phyloP scores from a whole-genome alignment of 371 early-diverging fungal species.

The Mucor circinelloides region DNA sequence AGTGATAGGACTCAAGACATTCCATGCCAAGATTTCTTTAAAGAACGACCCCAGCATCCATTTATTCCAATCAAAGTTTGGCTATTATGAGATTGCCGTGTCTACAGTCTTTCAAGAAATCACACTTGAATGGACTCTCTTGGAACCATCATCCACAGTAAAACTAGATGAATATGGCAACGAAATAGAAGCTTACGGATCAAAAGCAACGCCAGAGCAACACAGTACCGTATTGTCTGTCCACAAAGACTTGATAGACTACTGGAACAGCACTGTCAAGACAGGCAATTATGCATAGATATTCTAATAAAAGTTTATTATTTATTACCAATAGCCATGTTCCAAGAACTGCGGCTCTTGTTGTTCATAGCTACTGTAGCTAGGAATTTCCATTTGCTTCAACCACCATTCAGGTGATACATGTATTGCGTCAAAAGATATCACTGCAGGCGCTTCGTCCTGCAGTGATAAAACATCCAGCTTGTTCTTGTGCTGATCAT shows the following conservation, averaged over 20 bases:
- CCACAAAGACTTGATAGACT: not conserved
- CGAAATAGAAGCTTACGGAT: conserved; percentile 33
- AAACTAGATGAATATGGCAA: conserved; percentile 17
- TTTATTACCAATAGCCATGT: conserved; percentile 11
- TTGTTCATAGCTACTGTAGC: not conserved
- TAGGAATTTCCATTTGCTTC: conserved; percentile 22
- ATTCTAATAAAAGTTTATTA: not conserved
- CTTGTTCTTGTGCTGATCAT: conserved; percentile 9
- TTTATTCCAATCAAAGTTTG: conserved; percentile 72
- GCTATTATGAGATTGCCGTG: conserved; percentile 65
- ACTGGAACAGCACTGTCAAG: conserved; percentile 15
- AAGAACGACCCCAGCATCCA: conserved; percentile 72
- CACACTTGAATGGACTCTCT: conserved; percentile 61
- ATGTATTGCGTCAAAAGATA: conserved; percentile 17
- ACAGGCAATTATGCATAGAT: not conserved
- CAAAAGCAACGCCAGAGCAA: conserved; percentile 33
- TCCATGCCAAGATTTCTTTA: conserved; percentile 80
- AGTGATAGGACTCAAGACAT: conserved; percentile 61
- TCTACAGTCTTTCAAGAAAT: conserved; percentile 78
- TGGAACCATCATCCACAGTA: not conserved
- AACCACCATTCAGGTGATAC: conserved; percentile 38
- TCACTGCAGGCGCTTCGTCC: conserved; percentile 1
- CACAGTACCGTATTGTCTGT: conserved; percentile 3
- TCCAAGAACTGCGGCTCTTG: conserved; percentile 2
- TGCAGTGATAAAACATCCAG: not conserved